Evolutionary conservation across 2,329 filamentous ascomycete species (phyloP), one percentile per base, ranked within the genome.

Genomic region (Phoma sp.): DNA sequence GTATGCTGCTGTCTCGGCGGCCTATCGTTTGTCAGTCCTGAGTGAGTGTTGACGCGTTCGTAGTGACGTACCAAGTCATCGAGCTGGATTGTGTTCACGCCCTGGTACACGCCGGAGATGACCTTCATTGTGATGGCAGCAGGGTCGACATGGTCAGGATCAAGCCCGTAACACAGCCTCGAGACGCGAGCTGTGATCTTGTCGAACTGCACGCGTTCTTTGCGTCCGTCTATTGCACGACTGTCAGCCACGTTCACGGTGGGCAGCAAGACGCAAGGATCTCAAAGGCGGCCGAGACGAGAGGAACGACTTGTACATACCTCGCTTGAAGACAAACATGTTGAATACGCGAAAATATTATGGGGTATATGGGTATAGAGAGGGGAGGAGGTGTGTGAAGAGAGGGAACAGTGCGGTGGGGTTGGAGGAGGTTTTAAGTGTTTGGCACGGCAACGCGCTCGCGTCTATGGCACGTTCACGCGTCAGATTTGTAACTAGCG

Each of bases 181-280:
- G 95, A 98, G 67, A 99, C 95, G 79, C 95, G 92, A 71, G 95
- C 95, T 73, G 95, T 98, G 86, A 99, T 99, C 84, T 99, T 99
- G 85, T 99, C 95, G 83, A 99, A 99, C 79, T 99, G 95, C 64
- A 99, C 95, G 79, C 95, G 95, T 85, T 99, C 95, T 84, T 98
- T 96, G 84, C 95, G 95, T 81, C 94, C 94, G 85, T 99, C 95
- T 98, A 69, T 33, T 44, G 52, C 45, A 47, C 24, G 43, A 53
- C 47, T 51, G 62, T 74, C 61, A 74, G 71, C 57, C 61, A 45
- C 33, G 54, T 44, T 44, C 55, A 64, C 63, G 55, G 48, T 41
- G 61, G 69, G 65, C 62, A 65, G 60, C 40, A 31, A 27, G 19
- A 21, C 41, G 61, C 51, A 57, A 31, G 55, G 57, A 13, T 58